phyloP scores from a whole-genome alignment of 345 rosid genomes.

The Nephelium lappaceum region DNA sequence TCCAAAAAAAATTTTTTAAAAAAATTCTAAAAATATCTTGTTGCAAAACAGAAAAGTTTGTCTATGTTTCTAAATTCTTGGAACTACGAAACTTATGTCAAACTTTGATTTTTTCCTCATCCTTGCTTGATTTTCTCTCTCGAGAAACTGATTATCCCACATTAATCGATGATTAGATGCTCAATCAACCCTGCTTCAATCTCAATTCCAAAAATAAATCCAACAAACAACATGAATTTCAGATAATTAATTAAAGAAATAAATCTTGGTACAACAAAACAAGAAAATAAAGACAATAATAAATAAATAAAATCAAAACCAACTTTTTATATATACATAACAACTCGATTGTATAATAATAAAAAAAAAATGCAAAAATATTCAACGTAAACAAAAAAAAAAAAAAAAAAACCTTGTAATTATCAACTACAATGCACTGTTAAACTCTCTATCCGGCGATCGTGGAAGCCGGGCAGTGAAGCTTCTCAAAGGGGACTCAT shows the following conservation, averaged over 20 bases:
- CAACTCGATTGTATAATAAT: background rate
- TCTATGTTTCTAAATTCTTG: too few species aligned
- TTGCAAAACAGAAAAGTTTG: too few species aligned
- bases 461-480: slow-evolving; percentile 41
- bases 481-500: slow-evolving; percentile 14
- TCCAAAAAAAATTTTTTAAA: too few species aligned
- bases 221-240: background rate
- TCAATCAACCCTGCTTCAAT: background rate
- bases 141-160: too few species aligned
- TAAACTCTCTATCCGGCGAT: slow-evolving; percentile 25
- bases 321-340: background rate
- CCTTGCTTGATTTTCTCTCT: background rate
- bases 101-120: background rate
- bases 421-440: background rate
- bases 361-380: background rate
- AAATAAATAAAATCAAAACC: background rate
- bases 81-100: background rate
- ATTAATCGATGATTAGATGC: too few species aligned
- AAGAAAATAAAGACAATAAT: too few species aligned
- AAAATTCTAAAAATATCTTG: too few species aligned
- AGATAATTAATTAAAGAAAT: background rate
- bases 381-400: background rate
- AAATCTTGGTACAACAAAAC: too few species aligned
- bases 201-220: background rate
- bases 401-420: background rate